These are phyloP conservation scores for Cladophialophora psammophila DNA, from an alignment of 2,329 filamentous ascomycete genomes.

Conservation along the genomic window DNA sequence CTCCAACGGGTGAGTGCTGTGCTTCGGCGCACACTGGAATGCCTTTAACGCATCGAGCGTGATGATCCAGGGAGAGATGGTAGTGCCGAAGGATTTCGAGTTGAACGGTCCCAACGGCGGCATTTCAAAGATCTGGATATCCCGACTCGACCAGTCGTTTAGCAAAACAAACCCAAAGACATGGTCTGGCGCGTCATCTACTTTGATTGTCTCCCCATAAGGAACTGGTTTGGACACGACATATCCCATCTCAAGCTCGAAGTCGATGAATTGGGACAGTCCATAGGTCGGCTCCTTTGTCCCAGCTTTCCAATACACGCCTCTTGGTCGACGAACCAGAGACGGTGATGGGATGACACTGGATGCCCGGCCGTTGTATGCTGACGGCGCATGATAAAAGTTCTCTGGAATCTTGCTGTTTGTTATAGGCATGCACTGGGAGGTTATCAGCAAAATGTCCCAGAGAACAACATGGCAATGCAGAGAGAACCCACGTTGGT, in stretches of 20 bases:
- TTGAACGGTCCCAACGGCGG: slow-evolving; percentile 66
- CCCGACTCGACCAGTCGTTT: slow-evolving; percentile 49
- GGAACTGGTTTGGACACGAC: slow-evolving; percentile 53
- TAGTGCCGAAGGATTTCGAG: slow-evolving; percentile 65
- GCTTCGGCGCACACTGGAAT: slow-evolving; percentile 25
- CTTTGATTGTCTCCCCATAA: slow-evolving; percentile 49
- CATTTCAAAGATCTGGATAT: slow-evolving; percentile 70
- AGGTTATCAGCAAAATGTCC: background rate
- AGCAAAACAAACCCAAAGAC: slow-evolving; percentile 68
- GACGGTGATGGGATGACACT: slow-evolving; percentile 28
- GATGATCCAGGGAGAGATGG: slow-evolving; percentile 67
- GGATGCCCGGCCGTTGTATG: slow-evolving; percentile 59
- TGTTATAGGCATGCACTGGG: slow-evolving; percentile 41
- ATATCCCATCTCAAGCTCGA: slow-evolving; percentile 59
- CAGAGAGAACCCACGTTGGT: slow-evolving; percentile 29
- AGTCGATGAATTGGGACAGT: slow-evolving; percentile 65
- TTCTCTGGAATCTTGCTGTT: slow-evolving; percentile 52
- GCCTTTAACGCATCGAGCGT: slow-evolving; percentile 63
- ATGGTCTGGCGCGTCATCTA: slow-evolving; percentile 58
- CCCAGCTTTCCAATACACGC: slow-evolving; percentile 20
- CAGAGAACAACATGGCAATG: background rate
- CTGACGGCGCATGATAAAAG: slow-evolving; percentile 59
- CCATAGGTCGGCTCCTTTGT: slow-evolving; percentile 53
- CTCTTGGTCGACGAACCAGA: slow-evolving; percentile 21
- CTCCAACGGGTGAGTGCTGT: slow-evolving; percentile 21